A percentile compares a stretch with the other conserved stretches of the same genome.
phyloP scores from a whole-genome alignment of 106 monocot genomes.

The Dendrobium catenatum region DNA sequence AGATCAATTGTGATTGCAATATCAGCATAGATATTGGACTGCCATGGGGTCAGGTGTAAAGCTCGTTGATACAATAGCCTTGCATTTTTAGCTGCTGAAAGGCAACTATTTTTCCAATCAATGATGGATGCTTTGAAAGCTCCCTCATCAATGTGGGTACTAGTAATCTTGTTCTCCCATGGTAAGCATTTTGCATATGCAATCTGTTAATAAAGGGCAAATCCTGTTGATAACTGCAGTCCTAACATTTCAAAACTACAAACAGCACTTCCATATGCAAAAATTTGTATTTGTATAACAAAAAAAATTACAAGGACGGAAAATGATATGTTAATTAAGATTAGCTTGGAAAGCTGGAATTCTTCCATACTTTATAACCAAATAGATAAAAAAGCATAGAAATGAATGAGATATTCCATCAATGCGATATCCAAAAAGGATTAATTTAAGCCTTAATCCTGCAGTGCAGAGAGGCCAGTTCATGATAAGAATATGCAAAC shows the following conservation, averaged over 20 bases:
- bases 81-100: constrained; percentile 51
- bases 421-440: not conserved
- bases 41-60: constrained; percentile 88
- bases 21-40: constrained; percentile 75
- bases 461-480: not conserved
- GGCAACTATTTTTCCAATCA: constrained; percentile 53
- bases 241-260: not conserved
- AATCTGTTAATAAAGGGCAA: constrained; percentile 33
- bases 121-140: constrained; percentile 35
- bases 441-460: not conserved
- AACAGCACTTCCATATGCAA: not conserved
- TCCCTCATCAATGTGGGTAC: constrained; percentile 27
- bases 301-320: not conserved
- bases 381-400: not conserved
- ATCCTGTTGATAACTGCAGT: not conserved
- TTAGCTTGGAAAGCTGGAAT: not conserved
- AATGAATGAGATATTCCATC: not conserved
- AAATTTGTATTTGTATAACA: not conserved
- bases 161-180: constrained; percentile 39
- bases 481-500: not conserved
- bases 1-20: constrained; percentile 56
- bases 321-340: not conserved
- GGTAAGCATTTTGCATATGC: constrained; percentile 84
- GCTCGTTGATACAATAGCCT: constrained; percentile 69
- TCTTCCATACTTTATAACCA: not conserved